A percentile compares a stretch with the other conserved stretches of the same genome.
Conservation (phyloP, 305 asterid species). For the Solanum hybrid region DNA sequence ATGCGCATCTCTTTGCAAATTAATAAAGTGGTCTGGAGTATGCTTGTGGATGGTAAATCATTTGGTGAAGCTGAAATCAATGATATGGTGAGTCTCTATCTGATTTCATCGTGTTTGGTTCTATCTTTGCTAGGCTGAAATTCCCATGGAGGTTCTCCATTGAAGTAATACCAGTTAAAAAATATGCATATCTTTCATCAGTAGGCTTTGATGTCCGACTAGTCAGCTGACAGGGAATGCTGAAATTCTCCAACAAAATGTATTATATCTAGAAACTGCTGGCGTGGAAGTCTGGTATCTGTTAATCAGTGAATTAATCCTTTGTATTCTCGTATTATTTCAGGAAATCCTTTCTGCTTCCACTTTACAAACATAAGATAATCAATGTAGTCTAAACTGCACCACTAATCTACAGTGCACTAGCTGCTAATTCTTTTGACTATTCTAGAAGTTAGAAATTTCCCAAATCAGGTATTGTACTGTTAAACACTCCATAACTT, state of each 20-base stretch:
- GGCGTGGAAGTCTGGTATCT: not conserved
- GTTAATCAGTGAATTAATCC: not conserved
- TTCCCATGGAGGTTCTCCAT: not conserved
- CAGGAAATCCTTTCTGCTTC: not conserved
- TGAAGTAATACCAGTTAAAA: not conserved
- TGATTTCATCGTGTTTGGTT: not conserved
- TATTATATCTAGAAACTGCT: not conserved
- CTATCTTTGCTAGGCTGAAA: not conserved
- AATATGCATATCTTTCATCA: not conserved
- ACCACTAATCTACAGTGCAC: not conserved
- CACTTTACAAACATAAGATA: not conserved
- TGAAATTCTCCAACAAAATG: not conserved
- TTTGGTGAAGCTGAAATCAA: slow-evolving; percentile 94
- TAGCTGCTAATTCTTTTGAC: not conserved
- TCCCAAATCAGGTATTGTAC: not conserved
- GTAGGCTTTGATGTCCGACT: not conserved
- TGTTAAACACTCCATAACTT: not conserved
- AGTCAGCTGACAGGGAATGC: not conserved
- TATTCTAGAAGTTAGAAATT: not conserved
- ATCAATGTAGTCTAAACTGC: not conserved
- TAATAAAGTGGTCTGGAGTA: slow-evolving; percentile 89
- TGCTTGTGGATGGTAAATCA: slow-evolving; percentile 74
- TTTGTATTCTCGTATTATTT: not conserved
- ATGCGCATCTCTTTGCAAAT: slow-evolving; percentile 95
- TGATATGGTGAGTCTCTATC: slow-evolving; percentile 66